Evolutionary conservation across 768 basidiomycete genomes (phyloP).

Genomic region (Rhodotorula diobovata): DNA sequence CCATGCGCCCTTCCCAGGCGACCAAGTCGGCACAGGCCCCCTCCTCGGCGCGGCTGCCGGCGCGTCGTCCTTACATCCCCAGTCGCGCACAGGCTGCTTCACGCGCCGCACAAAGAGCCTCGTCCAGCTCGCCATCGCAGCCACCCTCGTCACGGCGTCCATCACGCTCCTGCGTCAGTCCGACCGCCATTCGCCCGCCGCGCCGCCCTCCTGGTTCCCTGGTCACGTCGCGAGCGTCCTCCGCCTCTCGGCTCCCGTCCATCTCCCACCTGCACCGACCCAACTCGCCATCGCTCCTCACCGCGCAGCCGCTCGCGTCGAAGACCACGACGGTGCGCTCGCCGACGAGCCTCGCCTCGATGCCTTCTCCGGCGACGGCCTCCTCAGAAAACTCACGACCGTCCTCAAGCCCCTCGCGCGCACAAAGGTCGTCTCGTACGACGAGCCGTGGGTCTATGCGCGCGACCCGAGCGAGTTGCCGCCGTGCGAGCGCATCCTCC

Average conservation of each 20-base stretch:
- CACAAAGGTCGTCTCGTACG: neutral
- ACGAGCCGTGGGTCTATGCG: conserved; percentile 1
- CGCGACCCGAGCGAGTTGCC: neutral
- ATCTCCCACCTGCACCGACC: no score
- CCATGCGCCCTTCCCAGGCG: neutral
- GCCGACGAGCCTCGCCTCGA: neutral
- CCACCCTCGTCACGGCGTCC: neutral
- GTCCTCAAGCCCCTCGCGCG: neutral
- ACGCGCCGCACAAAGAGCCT: neutral
- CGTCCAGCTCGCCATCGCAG: neutral
- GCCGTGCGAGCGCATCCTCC: conserved; percentile 15
- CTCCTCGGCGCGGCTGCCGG: neutral
- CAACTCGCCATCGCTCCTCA: no score
- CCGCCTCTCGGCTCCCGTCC: no score
- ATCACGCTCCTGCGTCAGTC: neutral
- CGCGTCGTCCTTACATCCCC: neutral
- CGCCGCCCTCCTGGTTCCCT: neutral
- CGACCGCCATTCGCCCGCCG: neutral
- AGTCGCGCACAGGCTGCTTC: neutral
- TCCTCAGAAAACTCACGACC: neutral
- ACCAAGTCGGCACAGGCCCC: neutral
- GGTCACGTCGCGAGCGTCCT: neutral
- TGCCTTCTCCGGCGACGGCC: neutral
- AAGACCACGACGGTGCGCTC: no score
- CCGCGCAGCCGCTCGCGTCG: no score